These are phyloP conservation scores for Glycine latifolia DNA, from an alignment of 306 rosid genomes.

Conservation along the genomic window DNA sequence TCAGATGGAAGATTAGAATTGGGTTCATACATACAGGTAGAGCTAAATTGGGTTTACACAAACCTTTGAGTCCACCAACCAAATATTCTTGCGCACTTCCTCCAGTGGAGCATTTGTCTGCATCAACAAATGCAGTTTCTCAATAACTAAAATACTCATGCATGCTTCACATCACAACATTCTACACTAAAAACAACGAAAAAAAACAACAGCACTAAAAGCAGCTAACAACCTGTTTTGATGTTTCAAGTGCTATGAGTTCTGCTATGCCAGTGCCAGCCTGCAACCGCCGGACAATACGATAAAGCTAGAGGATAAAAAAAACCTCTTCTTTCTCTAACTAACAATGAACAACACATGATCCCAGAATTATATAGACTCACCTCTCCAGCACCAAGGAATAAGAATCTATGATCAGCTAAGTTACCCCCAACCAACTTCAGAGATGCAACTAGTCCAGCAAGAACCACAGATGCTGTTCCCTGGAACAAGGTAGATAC, in stretches of 20 bases:
- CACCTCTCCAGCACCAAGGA: conserved; percentile 99
- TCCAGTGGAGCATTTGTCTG: conserved; percentile 91
- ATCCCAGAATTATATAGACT: conserved; percentile 16
- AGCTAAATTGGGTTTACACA: conserved; percentile 22
- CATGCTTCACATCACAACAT: conserved; percentile 8
- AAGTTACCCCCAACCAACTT: conserved; percentile 78
- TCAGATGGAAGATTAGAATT: conserved; percentile 34
- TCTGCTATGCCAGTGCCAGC: conserved; percentile 99
- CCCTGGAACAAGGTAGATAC: conserved; percentile 68
- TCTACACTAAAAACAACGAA: background rate
- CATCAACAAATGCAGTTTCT: conserved; percentile 49
- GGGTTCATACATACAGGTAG: conserved; percentile 1
- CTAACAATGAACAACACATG: background rate
- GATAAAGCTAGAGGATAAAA: conserved; percentile 43
- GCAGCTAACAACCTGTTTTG: conserved; percentile 77
- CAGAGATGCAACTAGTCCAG: conserved; percentile 85
- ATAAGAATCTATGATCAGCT: conserved; percentile 86
- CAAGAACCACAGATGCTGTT: conserved; percentile 98
- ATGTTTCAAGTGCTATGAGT: conserved; percentile 94
- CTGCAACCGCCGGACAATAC: conserved; percentile 58
- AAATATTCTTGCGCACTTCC: conserved; percentile 89
- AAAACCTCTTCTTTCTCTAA: background rate
- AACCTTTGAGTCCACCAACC: conserved; percentile 99
- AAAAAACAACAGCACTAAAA: background rate
- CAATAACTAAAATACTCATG: conserved; percentile 26